Base-by-base conservation (phyloP, 78 protist species). In the Dictyostelium firmibasis region DNA sequence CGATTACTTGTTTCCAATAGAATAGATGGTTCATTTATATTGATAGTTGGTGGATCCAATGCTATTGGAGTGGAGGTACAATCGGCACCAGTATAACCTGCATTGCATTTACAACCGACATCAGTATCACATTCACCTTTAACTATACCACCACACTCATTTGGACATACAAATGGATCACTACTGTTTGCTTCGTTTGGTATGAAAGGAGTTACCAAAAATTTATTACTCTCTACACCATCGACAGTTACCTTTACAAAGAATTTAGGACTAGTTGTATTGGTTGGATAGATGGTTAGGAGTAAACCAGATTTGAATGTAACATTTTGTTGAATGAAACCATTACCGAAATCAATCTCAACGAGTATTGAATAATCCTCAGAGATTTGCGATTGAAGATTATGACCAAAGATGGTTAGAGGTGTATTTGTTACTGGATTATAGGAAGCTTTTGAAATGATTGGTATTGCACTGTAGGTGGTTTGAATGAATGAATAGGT, bases 61-160 rank as follows among this genome's bases (percentile, higher is more conserved):
- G 23, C 4, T 3, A 77, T 41, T 35, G 83, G 60, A n/a, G 29
- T n/a, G 8, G 83, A 77, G 23, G 83, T 77, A n/a, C 83, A 77
- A 77, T 77, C 83, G 2, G 60, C 60, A 77, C 83, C 83, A 41
- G 83, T 14, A 4, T 47, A 47, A 50, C 70, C 70, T 29, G 14
- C 2, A 14, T 25, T 23, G 50, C 85, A 79, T 44, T 27, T 47
- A 47, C 85, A 79, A 35, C 85, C 69, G 1, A 72, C 11, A 47
- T 44, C 62, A 4, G 50, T 16, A 44, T 38, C 69, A 47, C 85
- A 79, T 29, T 44, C 85, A 44, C 85, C 85, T 23, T 47, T 79
- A 3, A 29, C 7, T 25, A 64, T 62, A 27, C 85, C 85, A 27
- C 85, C 85, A 79, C 85, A 79, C 27, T 79, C 38, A 50, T 38